phyloP scores from a whole-genome alignment of 768 basidiomycete species.

The Cantharellus cinnabarinus region DNA sequence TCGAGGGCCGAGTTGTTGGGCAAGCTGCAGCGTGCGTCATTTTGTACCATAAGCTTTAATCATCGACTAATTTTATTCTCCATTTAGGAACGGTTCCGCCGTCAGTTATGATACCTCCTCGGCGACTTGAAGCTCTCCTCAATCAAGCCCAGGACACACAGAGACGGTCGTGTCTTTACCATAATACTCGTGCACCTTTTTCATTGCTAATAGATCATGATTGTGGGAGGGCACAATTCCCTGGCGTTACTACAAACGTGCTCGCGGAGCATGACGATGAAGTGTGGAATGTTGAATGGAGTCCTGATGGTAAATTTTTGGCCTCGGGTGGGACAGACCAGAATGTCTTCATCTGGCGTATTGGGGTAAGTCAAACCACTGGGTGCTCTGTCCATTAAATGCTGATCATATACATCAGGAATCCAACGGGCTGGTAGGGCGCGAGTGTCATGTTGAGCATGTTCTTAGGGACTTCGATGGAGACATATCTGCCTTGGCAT shows the following conservation, averaged over 20 bases:
- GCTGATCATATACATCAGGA: not conserved
- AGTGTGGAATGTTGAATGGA: constrained; percentile 94
- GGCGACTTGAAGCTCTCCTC: constrained; percentile 67
- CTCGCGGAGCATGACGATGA: constrained; percentile 77
- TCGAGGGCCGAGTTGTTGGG: constrained; percentile 62
- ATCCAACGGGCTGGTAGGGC: constrained; percentile 12
- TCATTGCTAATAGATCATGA: constrained; percentile 78
- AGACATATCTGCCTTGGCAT: constrained; percentile 63
- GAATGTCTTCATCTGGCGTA: constrained; percentile 73
- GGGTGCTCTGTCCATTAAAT: not conserved
- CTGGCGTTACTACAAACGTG: constrained; percentile 65
- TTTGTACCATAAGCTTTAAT: not conserved
- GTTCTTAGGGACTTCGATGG: constrained; percentile 60
- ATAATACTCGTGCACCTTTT: constrained; percentile 44
- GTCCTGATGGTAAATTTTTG: constrained; percentile 63
- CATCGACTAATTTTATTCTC: not conserved
- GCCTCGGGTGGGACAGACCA: constrained; percentile 81
- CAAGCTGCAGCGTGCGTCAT: constrained; percentile 52
- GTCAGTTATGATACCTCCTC: constrained; percentile 78
- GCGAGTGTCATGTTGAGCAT: constrained; percentile 38
- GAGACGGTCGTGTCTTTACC: constrained; percentile 64
- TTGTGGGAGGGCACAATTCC: constrained; percentile 67
- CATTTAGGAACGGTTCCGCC: constrained; percentile 67
- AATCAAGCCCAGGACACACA: constrained; percentile 72
- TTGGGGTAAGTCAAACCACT: constrained; percentile 35